phyloP scores from a whole-genome alignment of 106 monocot species.

The Posidonia australis region DNA sequence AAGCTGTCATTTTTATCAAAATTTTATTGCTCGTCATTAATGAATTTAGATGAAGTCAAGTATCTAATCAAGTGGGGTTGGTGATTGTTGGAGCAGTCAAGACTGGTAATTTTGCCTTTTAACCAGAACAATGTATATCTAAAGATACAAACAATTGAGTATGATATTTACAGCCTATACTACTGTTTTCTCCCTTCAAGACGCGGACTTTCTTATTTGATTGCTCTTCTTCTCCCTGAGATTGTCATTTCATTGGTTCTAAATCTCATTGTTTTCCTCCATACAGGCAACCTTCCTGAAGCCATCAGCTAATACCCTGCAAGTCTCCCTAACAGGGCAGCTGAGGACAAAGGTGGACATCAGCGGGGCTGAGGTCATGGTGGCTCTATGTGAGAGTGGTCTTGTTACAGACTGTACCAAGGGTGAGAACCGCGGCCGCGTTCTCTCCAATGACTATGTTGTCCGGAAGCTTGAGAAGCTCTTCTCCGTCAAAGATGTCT shows the following conservation, averaged over 20 bases:
- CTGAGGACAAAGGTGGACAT: conserved; percentile 47
- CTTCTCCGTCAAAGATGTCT: conserved; percentile 34
- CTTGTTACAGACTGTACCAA: conserved; percentile 46
- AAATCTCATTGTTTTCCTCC: not conserved
- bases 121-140: too few species aligned
- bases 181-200: too few species aligned
- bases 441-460: conserved; percentile 61
- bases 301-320: conserved; percentile 35
- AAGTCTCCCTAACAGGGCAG: conserved; percentile 47
- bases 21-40: too few species aligned
- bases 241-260: not conserved
- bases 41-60: too few species aligned
- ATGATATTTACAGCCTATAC: too few species aligned
- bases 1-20: too few species aligned
- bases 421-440: conserved; percentile 67
- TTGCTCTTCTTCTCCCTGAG: too few species aligned
- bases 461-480: conserved; percentile 70
- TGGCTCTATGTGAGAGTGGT: conserved; percentile 60
- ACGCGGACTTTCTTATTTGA: too few species aligned
- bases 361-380: conserved; percentile 47
- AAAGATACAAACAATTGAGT: too few species aligned
- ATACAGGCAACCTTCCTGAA: conserved; percentile 49
- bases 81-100: too few species aligned
- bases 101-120: too few species aligned
- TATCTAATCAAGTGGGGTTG: too few species aligned